These are phyloP conservation scores for Gracilaria vermiculophylla DNA, from an alignment of 23 red algal genomes.

Conservation along the genomic window DNA sequence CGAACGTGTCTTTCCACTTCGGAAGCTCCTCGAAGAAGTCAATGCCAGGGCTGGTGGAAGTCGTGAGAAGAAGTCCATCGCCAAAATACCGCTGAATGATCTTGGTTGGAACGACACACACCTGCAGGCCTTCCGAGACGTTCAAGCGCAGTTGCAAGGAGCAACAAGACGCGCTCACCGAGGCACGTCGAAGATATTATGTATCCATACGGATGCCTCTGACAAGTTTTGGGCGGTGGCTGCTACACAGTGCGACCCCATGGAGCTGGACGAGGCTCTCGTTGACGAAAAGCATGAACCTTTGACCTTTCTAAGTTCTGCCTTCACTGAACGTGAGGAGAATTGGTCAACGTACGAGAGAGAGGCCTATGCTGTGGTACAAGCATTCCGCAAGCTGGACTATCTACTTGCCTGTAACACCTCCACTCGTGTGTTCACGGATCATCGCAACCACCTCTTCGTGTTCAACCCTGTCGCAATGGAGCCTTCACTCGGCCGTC, in stretches of 20 bases:
- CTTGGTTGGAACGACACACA: conserved; percentile 6
- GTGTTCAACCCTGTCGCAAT: conserved; percentile 25
- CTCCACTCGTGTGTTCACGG: conserved; percentile 13
- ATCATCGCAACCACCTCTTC: conserved; percentile 35
- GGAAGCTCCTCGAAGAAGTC: neutral
- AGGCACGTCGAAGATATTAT: neutral
- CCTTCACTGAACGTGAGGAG: conserved; percentile 13
- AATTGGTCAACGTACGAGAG: conserved; percentile 30
- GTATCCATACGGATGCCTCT: conserved; percentile 39
- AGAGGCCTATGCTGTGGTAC: conserved; percentile 12
- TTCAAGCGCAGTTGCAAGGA: conserved; percentile 15
- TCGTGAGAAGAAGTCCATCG: conserved; percentile 6
- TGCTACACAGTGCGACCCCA: neutral
- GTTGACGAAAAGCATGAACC: neutral
- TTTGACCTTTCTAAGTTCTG: conserved; percentile 18
- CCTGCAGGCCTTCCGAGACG: conserved; percentile 3
- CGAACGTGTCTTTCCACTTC: neutral
- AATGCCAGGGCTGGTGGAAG: conserved; percentile 25
- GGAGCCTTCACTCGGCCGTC: conserved; percentile 10
- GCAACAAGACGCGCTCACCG: conserved; percentile 14
- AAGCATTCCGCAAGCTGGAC: conserved; percentile 15
- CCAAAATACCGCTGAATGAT: neutral
- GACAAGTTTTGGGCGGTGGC: conserved; percentile 5
- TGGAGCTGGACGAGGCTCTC: neutral
- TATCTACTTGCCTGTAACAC: conserved; percentile 1